Percentiles rank a stretch among this genome's conserved stretches.
Conservation (phyloP, 129 eudicot genomes). For the Rutidosis leptorrhynchoides region DNA sequence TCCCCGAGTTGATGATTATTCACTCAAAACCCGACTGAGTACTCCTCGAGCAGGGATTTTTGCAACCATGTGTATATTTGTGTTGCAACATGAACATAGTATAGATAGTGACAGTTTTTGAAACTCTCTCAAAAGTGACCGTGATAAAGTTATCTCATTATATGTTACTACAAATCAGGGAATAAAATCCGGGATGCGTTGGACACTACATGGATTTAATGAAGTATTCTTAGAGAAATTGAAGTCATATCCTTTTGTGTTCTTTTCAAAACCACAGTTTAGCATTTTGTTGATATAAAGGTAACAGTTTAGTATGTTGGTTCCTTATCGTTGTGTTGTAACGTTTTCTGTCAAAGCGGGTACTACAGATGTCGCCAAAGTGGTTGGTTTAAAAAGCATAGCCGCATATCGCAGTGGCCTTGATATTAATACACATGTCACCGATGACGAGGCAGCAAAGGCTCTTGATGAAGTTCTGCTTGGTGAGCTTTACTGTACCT, state of each 20-base stretch:
- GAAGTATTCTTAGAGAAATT: conserved; percentile 47
- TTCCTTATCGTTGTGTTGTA: conserved; percentile 50
- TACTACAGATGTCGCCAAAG: conserved; percentile 46
- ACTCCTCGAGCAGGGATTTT: too few relatives aligned
- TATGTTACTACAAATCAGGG: conserved; percentile 44
- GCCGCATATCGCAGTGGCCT: conserved; percentile 99
- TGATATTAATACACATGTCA: conserved; percentile 69
- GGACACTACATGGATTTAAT: conserved; percentile 75
- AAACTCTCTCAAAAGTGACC: not conserved
- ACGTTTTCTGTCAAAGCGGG: conserved; percentile 52
- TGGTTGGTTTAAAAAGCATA: conserved; percentile 82
- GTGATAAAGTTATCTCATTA: not conserved
- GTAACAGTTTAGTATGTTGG: conserved; percentile 17
- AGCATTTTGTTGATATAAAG: conserved; percentile 5
- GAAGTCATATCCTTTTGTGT: conserved; percentile 82
- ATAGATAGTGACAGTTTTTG: not conserved
- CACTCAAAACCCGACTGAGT: too few relatives aligned
- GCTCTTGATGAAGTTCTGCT: conserved; percentile 68
- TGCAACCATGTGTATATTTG: too few relatives aligned
- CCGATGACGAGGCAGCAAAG: conserved; percentile 59
- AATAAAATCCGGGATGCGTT: conserved; percentile 39
- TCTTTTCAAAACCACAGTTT: conserved; percentile 5
- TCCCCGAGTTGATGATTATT: too few relatives aligned
- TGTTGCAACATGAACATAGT: not conserved
- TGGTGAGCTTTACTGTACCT: conserved; percentile 41